These are phyloP conservation scores for Immersiporthe knoxdaviesiana DNA, from an alignment of 2,329 filamentous ascomycete species.

Conservation along the genomic window DNA sequence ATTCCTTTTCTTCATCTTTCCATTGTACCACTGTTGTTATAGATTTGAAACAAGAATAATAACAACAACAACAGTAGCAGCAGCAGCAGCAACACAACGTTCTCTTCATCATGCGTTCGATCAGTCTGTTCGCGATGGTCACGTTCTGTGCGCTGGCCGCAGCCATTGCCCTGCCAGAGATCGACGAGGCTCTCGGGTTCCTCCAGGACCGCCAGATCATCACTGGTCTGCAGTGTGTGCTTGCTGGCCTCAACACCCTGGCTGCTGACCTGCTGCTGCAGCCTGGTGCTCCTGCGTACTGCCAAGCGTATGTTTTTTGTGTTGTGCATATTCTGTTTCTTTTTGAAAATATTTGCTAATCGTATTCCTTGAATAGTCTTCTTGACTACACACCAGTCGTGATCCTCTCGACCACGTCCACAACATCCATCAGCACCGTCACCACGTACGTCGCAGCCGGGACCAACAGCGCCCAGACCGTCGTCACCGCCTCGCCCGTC, in stretches of 20 bases:
- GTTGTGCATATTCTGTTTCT: too few relatives aligned
- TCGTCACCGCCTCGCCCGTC: not conserved
- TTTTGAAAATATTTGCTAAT: not conserved
- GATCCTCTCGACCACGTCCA: not conserved
- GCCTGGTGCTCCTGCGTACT: not conserved
- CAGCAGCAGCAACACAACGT: too few relatives aligned
- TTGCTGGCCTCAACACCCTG: not conserved
- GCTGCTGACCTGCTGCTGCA: not conserved
- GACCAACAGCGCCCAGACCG: not conserved
- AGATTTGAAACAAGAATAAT: too few relatives aligned
- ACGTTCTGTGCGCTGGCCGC: not conserved
- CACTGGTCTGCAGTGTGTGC: not conserved
- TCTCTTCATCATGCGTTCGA: not conserved
- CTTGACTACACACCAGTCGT: not conserved
- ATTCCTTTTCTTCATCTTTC: not conserved
- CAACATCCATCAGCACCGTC: not conserved
- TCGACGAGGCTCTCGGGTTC: not conserved
- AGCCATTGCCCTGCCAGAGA: not conserved
- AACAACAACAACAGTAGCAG: too few relatives aligned
- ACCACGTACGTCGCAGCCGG: not conserved
- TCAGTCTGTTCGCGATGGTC: not conserved
- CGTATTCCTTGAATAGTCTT: not conserved
- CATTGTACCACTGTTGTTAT: too few relatives aligned
- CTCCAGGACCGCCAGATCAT: not conserved
- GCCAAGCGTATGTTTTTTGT: not conserved